Conservation (phyloP, 331 rosid genomes). For the Malus hybrid region DNA sequence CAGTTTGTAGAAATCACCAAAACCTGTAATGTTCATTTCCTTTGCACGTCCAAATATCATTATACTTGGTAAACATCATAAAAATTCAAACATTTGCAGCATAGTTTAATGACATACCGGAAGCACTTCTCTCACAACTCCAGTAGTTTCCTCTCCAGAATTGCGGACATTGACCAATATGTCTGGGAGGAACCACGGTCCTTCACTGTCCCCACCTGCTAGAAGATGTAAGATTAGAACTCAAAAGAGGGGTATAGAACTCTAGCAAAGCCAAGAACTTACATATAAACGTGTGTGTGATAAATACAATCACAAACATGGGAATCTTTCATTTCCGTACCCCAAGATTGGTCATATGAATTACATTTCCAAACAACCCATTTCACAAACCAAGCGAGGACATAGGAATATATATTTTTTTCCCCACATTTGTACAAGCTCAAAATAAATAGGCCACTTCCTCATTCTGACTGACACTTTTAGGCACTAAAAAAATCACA, state of each 20-base stretch:
- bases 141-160: constrained; percentile 69
- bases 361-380: too few species aligned
- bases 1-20: neutral
- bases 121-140: constrained; percentile 78
- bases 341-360: too few species aligned
- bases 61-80: neutral
- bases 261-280: neutral
- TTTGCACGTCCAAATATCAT: neutral
- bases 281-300: too few species aligned
- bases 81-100: neutral
- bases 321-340: too few species aligned
- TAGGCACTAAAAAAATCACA: too few species aligned
- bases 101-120: constrained; percentile 44
- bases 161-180: constrained; percentile 80
- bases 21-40: neutral
- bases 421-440: too few species aligned
- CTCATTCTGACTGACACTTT: too few species aligned
- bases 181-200: constrained; percentile 83
- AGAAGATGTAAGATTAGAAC: constrained; percentile 15
- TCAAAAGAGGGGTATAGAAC: neutral
- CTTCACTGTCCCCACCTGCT: constrained; percentile 85
- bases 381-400: too few species aligned
- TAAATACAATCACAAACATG: too few species aligned
- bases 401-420: too few species aligned
- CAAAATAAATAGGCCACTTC: too few species aligned